Percentiles rank a stretch among this genome's conserved stretches.
Evolutionary conservation across 2,329 filamentous ascomycete species (phyloP).

Genomic region (Paraphaeosphaeria sporulosa): DNA sequence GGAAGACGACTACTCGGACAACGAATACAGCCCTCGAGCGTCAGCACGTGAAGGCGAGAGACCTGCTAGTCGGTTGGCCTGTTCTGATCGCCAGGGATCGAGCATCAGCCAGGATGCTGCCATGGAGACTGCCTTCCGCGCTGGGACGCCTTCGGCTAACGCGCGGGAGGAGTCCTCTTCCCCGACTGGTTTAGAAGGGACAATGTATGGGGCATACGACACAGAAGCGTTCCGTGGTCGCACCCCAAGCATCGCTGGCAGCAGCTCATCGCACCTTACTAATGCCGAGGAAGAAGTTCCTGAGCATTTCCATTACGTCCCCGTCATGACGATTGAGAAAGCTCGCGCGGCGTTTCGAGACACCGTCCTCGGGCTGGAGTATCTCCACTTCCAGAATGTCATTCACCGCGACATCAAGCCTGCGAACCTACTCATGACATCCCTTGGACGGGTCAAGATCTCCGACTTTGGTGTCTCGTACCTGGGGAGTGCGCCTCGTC

Average conservation of each 20-base stretch:
- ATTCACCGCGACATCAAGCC: slow-evolving; percentile 62
- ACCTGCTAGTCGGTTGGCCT: slow-evolving; percentile 26
- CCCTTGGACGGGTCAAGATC: slow-evolving; percentile 89
- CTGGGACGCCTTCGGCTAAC: slow-evolving; percentile 29
- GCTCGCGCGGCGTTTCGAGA: slow-evolving; percentile 88
- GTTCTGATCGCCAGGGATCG: slow-evolving; percentile 30
- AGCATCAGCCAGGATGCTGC: slow-evolving; percentile 30
- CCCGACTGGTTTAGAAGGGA: slow-evolving; percentile 72
- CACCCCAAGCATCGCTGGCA: slow-evolving; percentile 82
- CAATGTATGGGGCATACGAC: slow-evolving; percentile 78
- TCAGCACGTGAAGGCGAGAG: slow-evolving; percentile 31
- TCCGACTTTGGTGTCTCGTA: slow-evolving; percentile 99
- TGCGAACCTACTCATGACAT: slow-evolving; percentile 89
- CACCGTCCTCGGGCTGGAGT: slow-evolving; percentile 91
- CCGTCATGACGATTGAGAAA: slow-evolving; percentile 86
- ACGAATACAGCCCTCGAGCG: slow-evolving; percentile 34
- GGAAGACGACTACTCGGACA: slow-evolving; percentile 56
- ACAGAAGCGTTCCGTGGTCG: slow-evolving; percentile 66
- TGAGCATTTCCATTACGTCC: slow-evolving; percentile 91
- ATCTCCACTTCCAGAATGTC: slow-evolving; percentile 69
- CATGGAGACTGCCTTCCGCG: slow-evolving; percentile 47
- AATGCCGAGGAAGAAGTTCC: slow-evolving; percentile 66
- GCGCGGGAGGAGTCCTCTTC: slow-evolving; percentile 16
- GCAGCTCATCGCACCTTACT: slow-evolving; percentile 66
- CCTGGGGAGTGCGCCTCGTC: slow-evolving; percentile 84